Base-by-base conservation (phyloP, 352 stramenopile genomes). In the Phytophthora fragariaefolia region DNA sequence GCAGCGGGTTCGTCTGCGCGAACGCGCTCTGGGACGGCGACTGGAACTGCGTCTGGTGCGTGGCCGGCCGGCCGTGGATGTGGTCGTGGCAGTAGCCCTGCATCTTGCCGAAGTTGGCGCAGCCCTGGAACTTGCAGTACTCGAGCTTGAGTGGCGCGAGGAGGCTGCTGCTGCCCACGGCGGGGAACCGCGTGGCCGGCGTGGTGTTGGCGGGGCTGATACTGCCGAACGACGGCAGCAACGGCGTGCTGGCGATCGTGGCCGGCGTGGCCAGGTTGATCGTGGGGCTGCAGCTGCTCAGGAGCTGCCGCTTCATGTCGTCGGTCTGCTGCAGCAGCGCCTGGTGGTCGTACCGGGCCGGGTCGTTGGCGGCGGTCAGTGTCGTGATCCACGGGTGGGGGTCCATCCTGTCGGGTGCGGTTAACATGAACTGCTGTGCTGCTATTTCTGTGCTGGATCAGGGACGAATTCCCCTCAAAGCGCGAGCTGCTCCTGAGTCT, bases 21-120 rank as follows among this genome's bases (percentile, higher is more conserved):
- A 73, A 71, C 3, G 48, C 40, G 1, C 52, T 46, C 23, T 67
- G 58, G 18, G 23, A 38, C 24, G 67, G 60, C 28, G 71, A 63
- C 51, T 65, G 60, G 45, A 57, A 60, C 27, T 71, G 63, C 4
- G 43, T 20, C 24, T 54, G 51, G 7, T 63, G 60, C 2, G 56
- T 48, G n/a, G 73, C 66, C 9, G 70, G 73, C 36, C 52, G 70
- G 3, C 71, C 63, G 23, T 88, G 76, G 58, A 80, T 82, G 61
- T 93, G 83, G 46, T 84, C 74, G 23, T 83, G 79, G 61, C 83
- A 90, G 58, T 78, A 82, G 15, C 83, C 78, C 53, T 91, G 77
- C 79, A 86, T 82, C 65, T 88, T 87, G 66, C 81, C 74, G 45
- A 86, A 85, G 73, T 89, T 86, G 58, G 73, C 66, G 52, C 85